Evolutionary conservation across 2,329 filamentous ascomycete genomes (phyloP).

Genomic region (Sphaerulina populicola): DNA sequence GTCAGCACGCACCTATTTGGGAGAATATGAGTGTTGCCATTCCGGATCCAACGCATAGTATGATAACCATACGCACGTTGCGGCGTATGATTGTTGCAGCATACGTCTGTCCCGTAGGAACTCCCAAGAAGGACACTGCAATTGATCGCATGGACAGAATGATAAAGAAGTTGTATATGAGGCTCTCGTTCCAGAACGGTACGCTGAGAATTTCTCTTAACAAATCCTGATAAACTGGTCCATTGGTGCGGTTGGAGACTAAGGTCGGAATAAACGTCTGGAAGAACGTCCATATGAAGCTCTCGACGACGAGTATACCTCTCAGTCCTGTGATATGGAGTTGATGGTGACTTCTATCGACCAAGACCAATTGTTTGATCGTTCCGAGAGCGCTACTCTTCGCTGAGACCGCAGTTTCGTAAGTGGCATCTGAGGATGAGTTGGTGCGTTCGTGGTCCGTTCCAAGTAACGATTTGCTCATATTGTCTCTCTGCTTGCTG

Average conservation of each 20-base stretch:
- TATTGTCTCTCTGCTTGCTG: not conserved
- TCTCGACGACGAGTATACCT: constrained; percentile 38
- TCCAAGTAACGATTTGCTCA: not conserved
- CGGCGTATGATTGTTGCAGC: constrained; percentile 39
- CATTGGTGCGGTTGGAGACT: constrained; percentile 34
- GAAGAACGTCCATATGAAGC: constrained; percentile 42
- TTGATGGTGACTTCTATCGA: constrained; percentile 11
- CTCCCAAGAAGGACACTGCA: constrained; percentile 37
- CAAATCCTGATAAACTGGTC: constrained; percentile 36
- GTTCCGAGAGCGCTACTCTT: not conserved
- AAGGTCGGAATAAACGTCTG: constrained; percentile 39
- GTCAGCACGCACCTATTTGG: constrained; percentile 20
- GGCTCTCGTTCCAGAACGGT: constrained; percentile 40
- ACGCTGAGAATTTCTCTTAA: constrained; percentile 41
- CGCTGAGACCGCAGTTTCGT: not conserved
- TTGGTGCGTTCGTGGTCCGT: not conserved
- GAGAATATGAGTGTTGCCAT: constrained; percentile 35
- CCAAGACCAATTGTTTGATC: not conserved
- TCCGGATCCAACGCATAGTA: constrained; percentile 36
- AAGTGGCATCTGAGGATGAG: not conserved
- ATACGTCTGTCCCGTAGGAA: constrained; percentile 31
- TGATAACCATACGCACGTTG: constrained; percentile 37
- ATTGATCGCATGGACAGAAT: constrained; percentile 40
- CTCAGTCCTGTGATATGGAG: constrained; percentile 39
- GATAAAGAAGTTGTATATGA: constrained; percentile 42